Evolutionary conservation across 495 filamentous ascomycete species (phyloP).

Genomic region (Aspergillus affinis): DNA sequence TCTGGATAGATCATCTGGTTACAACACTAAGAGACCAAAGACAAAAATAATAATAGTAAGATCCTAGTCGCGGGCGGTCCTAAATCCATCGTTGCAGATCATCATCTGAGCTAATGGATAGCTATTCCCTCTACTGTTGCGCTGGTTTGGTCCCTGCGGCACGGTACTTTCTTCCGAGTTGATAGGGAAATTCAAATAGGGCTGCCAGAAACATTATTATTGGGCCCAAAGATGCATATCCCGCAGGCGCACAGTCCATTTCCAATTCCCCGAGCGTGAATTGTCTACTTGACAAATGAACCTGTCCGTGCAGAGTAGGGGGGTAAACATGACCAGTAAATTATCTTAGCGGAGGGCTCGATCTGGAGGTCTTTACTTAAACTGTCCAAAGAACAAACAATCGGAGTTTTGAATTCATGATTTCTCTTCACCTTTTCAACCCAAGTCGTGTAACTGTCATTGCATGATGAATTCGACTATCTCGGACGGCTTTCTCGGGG

Average conservation of each 20-base stretch:
- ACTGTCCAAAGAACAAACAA: not conserved
- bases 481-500: conserved; percentile 3
- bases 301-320: not conserved
- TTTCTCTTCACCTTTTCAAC: not conserved
- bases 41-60: not conserved
- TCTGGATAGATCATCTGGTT: not conserved
- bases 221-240: not conserved
- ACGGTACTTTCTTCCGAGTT: not conserved
- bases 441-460: not conserved
- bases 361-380: not conserved
- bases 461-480: not conserved
- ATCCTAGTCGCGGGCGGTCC: not conserved
- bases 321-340: not conserved
- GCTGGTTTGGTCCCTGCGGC: not conserved
- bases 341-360: not conserved
- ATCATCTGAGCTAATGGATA: not conserved
- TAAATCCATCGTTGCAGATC: not conserved
- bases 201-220: not conserved
- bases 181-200: not conserved
- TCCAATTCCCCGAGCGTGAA: not conserved
- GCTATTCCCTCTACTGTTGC: no score
- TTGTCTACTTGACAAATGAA: not conserved
- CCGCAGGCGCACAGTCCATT: not conserved
- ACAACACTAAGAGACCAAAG: no score
- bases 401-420: not conserved